These are phyloP conservation scores for Groenewaldozyma tartarivorans DNA, from an alignment of 805 yeast genomes.

Conservation along the genomic window DNA sequence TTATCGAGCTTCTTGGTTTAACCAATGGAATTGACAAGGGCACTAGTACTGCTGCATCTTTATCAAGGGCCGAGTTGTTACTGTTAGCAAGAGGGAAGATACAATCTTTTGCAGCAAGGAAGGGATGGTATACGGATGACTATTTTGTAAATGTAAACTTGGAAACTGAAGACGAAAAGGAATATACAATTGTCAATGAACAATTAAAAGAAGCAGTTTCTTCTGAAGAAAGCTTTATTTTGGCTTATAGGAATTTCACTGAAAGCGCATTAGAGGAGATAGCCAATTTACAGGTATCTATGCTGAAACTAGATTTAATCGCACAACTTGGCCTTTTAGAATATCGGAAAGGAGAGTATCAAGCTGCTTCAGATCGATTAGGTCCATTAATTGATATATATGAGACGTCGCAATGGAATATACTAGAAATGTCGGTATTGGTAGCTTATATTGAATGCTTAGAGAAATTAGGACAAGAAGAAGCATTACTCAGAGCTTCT, in stretches of 20 bases:
- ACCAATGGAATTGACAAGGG: constrained; percentile 21
- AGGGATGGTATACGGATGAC: constrained; percentile 25
- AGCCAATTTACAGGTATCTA: constrained; percentile 46
- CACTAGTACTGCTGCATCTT: constrained; percentile 27
- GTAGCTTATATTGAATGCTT: constrained; percentile 63
- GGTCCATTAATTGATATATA: constrained; percentile 63
- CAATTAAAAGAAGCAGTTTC: constrained; percentile 22
- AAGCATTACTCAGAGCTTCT: constrained; percentile 22
- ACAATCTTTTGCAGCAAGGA: constrained; percentile 20
- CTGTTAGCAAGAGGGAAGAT: constrained; percentile 32
- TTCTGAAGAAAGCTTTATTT: constrained; percentile 29
- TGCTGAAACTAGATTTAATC: constrained; percentile 57
- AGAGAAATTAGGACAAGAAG: constrained; percentile 17
- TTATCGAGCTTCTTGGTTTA: constrained; percentile 34
- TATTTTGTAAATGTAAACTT: constrained; percentile 17
- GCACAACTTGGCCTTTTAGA: constrained; percentile 71
- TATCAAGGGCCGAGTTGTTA: constrained; percentile 34
- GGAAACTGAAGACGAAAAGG: constrained; percentile 8
- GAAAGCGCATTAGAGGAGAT: constrained; percentile 46
- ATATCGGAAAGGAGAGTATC: constrained; percentile 46
- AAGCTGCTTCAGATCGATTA: constrained; percentile 52
- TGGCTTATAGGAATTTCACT: constrained; percentile 43
- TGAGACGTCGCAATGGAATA: constrained; percentile 62
- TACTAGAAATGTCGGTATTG: constrained; percentile 56
- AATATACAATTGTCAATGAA: constrained; percentile 14